These are phyloP conservation scores for Salix exigua DNA, from an alignment of 345 rosid genomes.

Conservation along the genomic window DNA sequence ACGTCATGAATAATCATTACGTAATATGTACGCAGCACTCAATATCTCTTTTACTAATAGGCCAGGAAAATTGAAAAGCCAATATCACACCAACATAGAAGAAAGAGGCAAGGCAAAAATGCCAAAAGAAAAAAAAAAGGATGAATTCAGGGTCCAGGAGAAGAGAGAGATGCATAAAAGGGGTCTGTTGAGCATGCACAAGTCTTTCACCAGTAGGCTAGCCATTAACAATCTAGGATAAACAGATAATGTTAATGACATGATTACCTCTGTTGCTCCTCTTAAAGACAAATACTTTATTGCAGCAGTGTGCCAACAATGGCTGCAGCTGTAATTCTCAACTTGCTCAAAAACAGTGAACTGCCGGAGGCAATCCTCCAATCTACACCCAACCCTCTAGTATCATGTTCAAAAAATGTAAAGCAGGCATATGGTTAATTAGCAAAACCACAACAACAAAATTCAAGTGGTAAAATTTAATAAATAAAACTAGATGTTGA, in stretches of 20 bases:
- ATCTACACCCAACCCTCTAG: constrained; percentile 55
- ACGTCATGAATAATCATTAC: constrained; percentile 7
- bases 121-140: not conserved
- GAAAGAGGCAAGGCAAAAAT: not conserved
- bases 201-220: not conserved
- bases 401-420: constrained; percentile 10
- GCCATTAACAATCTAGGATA: not conserved
- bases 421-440: not conserved
- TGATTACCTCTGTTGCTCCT: constrained; percentile 48
- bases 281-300: constrained; percentile 44
- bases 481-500: constrained; percentile 20
- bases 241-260: not conserved
- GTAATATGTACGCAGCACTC: not conserved
- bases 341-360: constrained; percentile 55
- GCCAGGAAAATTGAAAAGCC: not conserved
- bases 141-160: not conserved
- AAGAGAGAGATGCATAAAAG: not conserved
- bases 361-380: constrained; percentile 70
- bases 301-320: constrained; percentile 84
- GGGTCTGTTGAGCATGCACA: not conserved
- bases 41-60: not conserved
- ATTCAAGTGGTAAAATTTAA: not conserved
- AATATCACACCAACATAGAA: not conserved
- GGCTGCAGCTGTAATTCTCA: constrained; percentile 65
- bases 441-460: not conserved